phyloP scores from a whole-genome alignment of 1,284 basidiomycete species.

The Kalmanozyma brasiliensis region DNA sequence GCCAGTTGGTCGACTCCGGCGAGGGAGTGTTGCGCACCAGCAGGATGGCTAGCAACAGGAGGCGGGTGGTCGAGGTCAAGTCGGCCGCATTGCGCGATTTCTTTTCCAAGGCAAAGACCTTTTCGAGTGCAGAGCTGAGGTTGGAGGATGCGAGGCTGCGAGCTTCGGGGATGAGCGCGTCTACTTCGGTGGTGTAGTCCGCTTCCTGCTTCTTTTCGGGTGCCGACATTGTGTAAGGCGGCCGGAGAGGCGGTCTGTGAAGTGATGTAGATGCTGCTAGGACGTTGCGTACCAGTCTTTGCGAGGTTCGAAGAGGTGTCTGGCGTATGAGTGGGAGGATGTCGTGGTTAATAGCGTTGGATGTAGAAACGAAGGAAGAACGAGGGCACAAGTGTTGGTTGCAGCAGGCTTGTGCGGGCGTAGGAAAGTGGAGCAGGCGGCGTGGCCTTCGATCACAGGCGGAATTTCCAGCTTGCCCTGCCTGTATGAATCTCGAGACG shows the following conservation, averaged over 20 bases:
- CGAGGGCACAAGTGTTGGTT: slow-evolving; percentile 14
- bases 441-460: slow-evolving; percentile 53
- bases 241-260: no score
- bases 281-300: no score
- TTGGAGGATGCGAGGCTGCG: slow-evolving; percentile 73
- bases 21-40: slow-evolving; percentile 57
- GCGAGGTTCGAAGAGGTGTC: no score
- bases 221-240: slow-evolving; percentile 42
- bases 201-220: slow-evolving; percentile 71
- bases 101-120: slow-evolving; percentile 89
- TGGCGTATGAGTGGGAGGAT: no score
- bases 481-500: slow-evolving; percentile 4
- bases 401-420: slow-evolving; percentile 32
- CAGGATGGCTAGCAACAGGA: slow-evolving; percentile 78
- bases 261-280: no score
- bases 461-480: neutral
- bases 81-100: slow-evolving; percentile 97
- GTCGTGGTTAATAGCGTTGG: neutral
- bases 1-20: slow-evolving; percentile 46
- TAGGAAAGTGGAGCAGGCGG: slow-evolving; percentile 29
- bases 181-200: slow-evolving; percentile 72
- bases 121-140: slow-evolving; percentile 86
- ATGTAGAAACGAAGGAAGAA: no score
- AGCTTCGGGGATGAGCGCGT: slow-evolving; percentile 70
- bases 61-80: slow-evolving; percentile 85